phyloP scores from a whole-genome alignment of 305 asterid species.

The Fraxinus latifolia region DNA sequence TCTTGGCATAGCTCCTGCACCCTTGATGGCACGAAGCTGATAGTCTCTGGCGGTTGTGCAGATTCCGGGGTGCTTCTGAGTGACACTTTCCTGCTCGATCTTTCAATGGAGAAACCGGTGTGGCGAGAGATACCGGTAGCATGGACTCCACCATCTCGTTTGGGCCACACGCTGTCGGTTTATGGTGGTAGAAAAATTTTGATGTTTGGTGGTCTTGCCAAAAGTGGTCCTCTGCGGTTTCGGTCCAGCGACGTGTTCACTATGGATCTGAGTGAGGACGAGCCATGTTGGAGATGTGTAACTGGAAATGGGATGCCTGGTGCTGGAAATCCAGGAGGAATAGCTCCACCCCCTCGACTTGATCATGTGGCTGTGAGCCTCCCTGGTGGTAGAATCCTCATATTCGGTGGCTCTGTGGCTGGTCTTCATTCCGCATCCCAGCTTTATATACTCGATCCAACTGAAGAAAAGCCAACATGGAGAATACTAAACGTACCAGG shows the following conservation, averaged over 20 bases:
- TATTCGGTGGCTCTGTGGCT: slow-evolving; percentile 83
- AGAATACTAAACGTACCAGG: slow-evolving; percentile 77
- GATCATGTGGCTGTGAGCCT: slow-evolving; percentile 84
- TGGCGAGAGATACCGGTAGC: slow-evolving; percentile 83
- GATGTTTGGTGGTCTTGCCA: slow-evolving; percentile 90
- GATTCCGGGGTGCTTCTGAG: slow-evolving; percentile 81
- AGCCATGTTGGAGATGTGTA: slow-evolving; percentile 77
- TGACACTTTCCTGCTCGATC: slow-evolving; percentile 73
- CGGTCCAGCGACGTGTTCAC: slow-evolving; percentile 85
- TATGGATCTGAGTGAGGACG: slow-evolving; percentile 77
- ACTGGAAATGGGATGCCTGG: slow-evolving; percentile 90
- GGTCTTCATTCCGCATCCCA: slow-evolving; percentile 88
- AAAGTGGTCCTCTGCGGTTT: slow-evolving; percentile 75
- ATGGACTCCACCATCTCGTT: slow-evolving; percentile 85
- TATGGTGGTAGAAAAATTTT: slow-evolving; percentile 76
- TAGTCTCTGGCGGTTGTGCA: slow-evolving; percentile 86
- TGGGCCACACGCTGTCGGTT: slow-evolving; percentile 74
- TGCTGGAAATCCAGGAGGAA: slow-evolving; percentile 78
- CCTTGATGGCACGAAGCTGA: slow-evolving; percentile 72
- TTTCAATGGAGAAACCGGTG: slow-evolving; percentile 68
- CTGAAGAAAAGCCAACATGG: slow-evolving; percentile 88
- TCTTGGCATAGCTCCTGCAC: slow-evolving; percentile 94
- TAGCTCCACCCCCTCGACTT: slow-evolving; percentile 79
- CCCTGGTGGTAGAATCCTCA: slow-evolving; percentile 72
- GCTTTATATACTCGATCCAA: slow-evolving; percentile 77